phyloP scores from a whole-genome alignment of 2,329 filamentous ascomycete species.

The Akanthomyces dipterigenus region DNA sequence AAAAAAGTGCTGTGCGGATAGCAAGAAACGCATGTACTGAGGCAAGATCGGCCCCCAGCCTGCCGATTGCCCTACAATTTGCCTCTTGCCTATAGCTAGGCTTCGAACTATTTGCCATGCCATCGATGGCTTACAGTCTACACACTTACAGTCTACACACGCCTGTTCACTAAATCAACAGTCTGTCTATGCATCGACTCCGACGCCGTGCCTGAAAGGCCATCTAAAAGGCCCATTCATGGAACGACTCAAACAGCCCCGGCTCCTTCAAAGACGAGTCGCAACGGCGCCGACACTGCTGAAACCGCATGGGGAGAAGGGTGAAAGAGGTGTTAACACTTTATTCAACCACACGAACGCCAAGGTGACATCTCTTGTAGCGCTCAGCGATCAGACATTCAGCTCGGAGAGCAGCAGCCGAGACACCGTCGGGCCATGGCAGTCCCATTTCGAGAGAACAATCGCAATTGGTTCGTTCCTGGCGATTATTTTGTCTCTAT shows the following conservation, averaged over 20 bases:
- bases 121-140: neutral
- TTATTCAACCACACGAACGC: slow-evolving; percentile 5
- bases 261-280: slow-evolving; percentile 18
- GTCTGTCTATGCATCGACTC: neutral
- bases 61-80: neutral
- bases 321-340: neutral
- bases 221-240: neutral
- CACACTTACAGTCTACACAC: neutral
- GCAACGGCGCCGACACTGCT: slow-evolving; percentile 26
- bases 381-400: slow-evolving; percentile 10
- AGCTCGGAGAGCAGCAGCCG: slow-evolving; percentile 39
- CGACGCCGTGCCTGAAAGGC: neutral
- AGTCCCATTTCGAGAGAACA: slow-evolving; percentile 69
- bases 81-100: neutral
- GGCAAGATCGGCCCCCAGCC: neutral
- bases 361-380: slow-evolving; percentile 11
- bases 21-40: neutral
- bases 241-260: neutral
- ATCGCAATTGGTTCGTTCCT: slow-evolving; percentile 62
- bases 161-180: neutral
- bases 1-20: no score
- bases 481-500: neutral
- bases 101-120: neutral
- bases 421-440: slow-evolving; percentile 61
- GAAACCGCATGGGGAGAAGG: slow-evolving; percentile 1